A percentile compares a stretch with the other conserved stretches of the same genome.
Evolutionary conservation across 2,329 filamentous ascomycete genomes (phyloP).

Genomic region (Pseudogymnoascus sp.): DNA sequence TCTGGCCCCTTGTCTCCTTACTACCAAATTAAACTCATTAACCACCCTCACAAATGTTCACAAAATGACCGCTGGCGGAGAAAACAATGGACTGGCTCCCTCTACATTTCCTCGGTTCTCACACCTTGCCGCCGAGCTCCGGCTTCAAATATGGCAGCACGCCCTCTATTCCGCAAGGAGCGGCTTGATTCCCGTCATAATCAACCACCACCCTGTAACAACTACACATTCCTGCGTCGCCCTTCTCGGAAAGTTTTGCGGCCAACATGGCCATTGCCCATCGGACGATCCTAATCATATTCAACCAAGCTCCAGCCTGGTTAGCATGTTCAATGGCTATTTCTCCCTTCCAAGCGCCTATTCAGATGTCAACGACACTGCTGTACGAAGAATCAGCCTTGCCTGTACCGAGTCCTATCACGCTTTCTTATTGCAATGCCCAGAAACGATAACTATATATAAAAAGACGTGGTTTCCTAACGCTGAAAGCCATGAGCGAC

Average conservation of each 20-base stretch:
- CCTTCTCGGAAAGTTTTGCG: conserved; percentile 13
- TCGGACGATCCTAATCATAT: conserved; percentile 11
- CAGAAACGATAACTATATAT: conserved; percentile 14
- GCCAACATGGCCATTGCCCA: conserved; percentile 13
- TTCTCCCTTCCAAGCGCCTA: conserved; percentile 12
- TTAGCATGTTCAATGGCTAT: conserved; percentile 14
- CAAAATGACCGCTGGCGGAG: conserved; percentile 13
- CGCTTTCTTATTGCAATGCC: conserved; percentile 12
- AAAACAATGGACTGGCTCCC: conserved; percentile 11
- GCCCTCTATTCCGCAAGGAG: conserved; percentile 12
- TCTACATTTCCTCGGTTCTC: conserved; percentile 14
- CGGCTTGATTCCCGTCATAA: conserved; percentile 13
- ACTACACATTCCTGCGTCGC: conserved; percentile 12
- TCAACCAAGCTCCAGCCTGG: conserved; percentile 13
- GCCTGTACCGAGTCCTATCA: conserved; percentile 12
- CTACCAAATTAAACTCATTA: conserved; percentile 11
- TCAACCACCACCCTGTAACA: conserved; percentile 13
- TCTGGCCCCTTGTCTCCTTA: neutral
- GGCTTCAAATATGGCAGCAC: conserved; percentile 14
- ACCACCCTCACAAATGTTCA: conserved; percentile 10
- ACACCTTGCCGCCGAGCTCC: conserved; percentile 11
- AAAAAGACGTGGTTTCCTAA: conserved; percentile 10
- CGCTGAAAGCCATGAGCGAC: conserved; percentile 12
- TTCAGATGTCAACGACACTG: conserved; percentile 15
- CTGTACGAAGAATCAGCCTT: conserved; percentile 10